phyloP scores from a whole-genome alignment of 495 filamentous ascomycete species.

The Hyaloscypha hepaticicola region DNA sequence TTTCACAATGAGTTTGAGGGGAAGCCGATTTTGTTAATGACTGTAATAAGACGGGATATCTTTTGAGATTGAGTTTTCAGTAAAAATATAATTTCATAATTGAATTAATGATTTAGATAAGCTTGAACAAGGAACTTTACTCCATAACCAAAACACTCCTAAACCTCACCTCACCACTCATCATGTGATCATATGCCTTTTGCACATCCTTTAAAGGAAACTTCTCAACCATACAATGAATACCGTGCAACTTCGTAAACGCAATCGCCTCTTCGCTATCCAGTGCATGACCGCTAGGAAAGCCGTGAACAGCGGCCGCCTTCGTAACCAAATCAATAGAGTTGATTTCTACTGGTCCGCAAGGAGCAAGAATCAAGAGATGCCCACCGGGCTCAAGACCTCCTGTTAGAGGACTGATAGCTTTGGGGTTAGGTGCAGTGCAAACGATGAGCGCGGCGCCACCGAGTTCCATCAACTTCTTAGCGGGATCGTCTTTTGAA shows the following conservation, averaged over 20 bases:
- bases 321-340: slow-evolving; percentile 47
- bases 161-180: slow-evolving; percentile 47
- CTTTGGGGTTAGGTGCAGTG: slow-evolving; percentile 59
- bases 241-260: slow-evolving; percentile 55
- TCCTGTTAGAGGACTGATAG: slow-evolving; percentile 52
- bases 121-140: slow-evolving; percentile 21
- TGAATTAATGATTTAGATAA: too few species aligned
- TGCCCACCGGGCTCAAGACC: slow-evolving; percentile 59
- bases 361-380: slow-evolving; percentile 55
- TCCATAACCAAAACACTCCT: slow-evolving; percentile 54
- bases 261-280: slow-evolving; percentile 66
- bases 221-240: slow-evolving; percentile 64
- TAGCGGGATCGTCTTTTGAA: slow-evolving; percentile 49
- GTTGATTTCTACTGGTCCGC: slow-evolving; percentile 53
- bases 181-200: slow-evolving; percentile 51
- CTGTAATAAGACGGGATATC: too few species aligned
- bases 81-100: too few species aligned
- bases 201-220: slow-evolving; percentile 57
- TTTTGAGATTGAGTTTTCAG: too few species aligned
- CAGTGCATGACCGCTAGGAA: slow-evolving; percentile 60
- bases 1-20: too few species aligned
- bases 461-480: slow-evolving; percentile 54
- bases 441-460: slow-evolving; percentile 62
- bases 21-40: too few species aligned
- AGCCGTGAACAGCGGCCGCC: slow-evolving; percentile 56